Base-by-base conservation (phyloP, 2,329 filamentous ascomycete species). In the Cladophialophora exuberans region DNA sequence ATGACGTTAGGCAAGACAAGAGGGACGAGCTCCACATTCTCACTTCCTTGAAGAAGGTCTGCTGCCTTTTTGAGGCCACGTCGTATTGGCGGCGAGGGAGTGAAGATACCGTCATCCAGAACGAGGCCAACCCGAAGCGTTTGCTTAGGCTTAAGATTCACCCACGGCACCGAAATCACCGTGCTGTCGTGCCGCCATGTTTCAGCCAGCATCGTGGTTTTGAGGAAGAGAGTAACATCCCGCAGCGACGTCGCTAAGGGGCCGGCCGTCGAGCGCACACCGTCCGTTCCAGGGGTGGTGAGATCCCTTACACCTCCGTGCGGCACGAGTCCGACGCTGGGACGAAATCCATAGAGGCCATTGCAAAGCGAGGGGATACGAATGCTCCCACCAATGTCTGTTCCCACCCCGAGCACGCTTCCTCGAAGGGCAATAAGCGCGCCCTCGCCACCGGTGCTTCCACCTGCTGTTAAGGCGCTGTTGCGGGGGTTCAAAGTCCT, bases 361-460 rank as follows among this genome's bases (percentile, higher is more conserved):
- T 76, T 74, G 49, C 76, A 79, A 70, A 79, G 75, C 1, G 79
- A 75, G 0, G 74, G 74, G n/a, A 76, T 64, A 4, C 74, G 70
- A 42, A 76, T 72, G 36, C 70, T 73, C n/a, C 74, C 74, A 6
- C 71, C 73, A 45, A 86, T 76, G 67, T 87, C 84, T 0, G 83
- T 86, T 0, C 82, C 83, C 7, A 86, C 74, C 0, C 85, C 85
- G 1, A 87, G 64, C 46, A 82, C 73, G 26, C 75, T 80, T 0
- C 84, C 84, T 30, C 77, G 74, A 72, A 86, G 76, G 5, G 78
- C 79, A 18, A 86, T 60, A 11, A 86, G 67, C 0, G 79, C 82
- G 0, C 78, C 83, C 65, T 87, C 84, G 9, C 86, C 86, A 9
- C 86, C 86, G 0, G 81, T 83, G 13, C 79, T 83, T 4, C 87